Conservation (phyloP, 257 asterid species). For the Prunella vulgaris region DNA sequence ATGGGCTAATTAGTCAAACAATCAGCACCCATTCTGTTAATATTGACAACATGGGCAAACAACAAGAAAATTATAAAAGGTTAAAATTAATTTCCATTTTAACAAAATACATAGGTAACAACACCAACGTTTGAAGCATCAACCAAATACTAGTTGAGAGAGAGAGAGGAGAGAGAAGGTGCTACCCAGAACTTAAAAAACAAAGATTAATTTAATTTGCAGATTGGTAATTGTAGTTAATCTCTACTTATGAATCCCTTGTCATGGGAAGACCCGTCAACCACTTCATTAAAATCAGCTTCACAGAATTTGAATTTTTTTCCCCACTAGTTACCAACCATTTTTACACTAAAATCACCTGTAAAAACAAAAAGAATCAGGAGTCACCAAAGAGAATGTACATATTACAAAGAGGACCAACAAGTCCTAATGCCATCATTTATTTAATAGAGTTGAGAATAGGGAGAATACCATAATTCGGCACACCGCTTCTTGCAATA, state of each 20-base stretch:
- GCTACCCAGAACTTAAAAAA: not conserved
- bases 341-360: no score
- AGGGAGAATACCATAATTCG: constrained; percentile 78
- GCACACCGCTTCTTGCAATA: constrained; percentile 72
- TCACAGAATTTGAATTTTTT: no score
- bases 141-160: not conserved
- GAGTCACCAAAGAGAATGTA: no score
- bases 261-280: not conserved
- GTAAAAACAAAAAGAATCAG: no score
- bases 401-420: no score
- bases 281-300: not conserved
- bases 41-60: not conserved
- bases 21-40: not conserved
- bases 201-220: not conserved
- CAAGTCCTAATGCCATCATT: no score
- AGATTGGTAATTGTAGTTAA: no score
- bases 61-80: not conserved
- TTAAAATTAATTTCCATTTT: not conserved
- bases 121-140: not conserved
- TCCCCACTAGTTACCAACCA: no score
- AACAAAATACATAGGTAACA: not conserved
- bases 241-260: no score
- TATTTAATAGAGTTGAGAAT: not conserved
- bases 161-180: not conserved
- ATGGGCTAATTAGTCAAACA: not conserved